These are phyloP conservation scores for Arthrobotrys musiformis DNA, from an alignment of 2,329 filamentous ascomycete species.

Conservation along the genomic window DNA sequence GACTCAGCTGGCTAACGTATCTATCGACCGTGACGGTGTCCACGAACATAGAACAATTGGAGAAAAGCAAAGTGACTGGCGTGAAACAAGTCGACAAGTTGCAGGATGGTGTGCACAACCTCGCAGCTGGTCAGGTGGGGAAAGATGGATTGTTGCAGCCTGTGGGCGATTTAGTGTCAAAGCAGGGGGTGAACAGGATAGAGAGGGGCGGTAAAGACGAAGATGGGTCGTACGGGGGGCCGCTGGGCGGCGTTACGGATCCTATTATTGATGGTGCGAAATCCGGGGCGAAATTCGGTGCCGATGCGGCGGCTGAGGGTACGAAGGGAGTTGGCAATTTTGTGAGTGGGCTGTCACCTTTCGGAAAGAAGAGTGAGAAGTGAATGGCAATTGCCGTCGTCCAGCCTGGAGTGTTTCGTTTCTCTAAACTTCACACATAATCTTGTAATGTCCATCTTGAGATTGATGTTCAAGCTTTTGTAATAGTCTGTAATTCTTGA, in stretches of 20 bases:
- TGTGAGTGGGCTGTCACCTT: slow-evolving; percentile 28
- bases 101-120: slow-evolving; percentile 74
- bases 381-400: background rate
- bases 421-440: background rate
- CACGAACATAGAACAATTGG: slow-evolving; percentile 72
- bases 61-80: slow-evolving; percentile 76
- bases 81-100: slow-evolving; percentile 74
- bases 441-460: background rate
- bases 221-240: slow-evolving; percentile 63
- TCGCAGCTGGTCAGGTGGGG: slow-evolving; percentile 73
- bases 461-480: too few species aligned
- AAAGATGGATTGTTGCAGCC: slow-evolving; percentile 75
- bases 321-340: slow-evolving; percentile 27
- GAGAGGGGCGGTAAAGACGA: slow-evolving; percentile 75
- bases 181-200: slow-evolving; percentile 73
- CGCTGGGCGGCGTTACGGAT: slow-evolving; percentile 40
- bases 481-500: background rate
- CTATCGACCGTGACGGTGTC: background rate
- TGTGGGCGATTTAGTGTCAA: slow-evolving; percentile 71
- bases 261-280: slow-evolving; percentile 33
- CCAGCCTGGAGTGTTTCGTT: background rate
- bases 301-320: slow-evolving; percentile 10
- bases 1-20: slow-evolving; percentile 25
- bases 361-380: slow-evolving; percentile 27
- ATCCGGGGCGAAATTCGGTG: slow-evolving; percentile 14